phyloP scores from a whole-genome alignment of 495 filamentous ascomycete species.

The Aspergillus indologenus region DNA sequence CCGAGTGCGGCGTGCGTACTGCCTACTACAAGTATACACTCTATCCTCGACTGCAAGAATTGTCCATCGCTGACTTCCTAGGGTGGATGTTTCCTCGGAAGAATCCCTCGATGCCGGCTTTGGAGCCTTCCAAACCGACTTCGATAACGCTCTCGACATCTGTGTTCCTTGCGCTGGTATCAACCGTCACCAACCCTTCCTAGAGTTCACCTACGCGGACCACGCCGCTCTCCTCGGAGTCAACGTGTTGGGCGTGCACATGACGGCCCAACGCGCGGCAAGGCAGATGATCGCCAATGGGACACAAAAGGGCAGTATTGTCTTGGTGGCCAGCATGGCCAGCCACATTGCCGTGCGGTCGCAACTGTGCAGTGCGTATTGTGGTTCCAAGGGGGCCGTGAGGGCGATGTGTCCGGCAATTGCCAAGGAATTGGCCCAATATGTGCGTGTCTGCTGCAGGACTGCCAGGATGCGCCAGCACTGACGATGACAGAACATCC shows the following conservation, averaged over 20 bases:
- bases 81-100: constrained; percentile 60
- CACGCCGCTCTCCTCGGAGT: constrained; percentile 39
- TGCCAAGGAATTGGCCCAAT: constrained; percentile 54
- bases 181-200: constrained; percentile 34
- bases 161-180: constrained; percentile 42
- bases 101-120: constrained; percentile 56
- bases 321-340: constrained; percentile 48
- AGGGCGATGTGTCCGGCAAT: constrained; percentile 64
- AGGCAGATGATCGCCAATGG: constrained; percentile 48
- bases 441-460: constrained; percentile 21
- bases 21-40: constrained; percentile 50
- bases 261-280: constrained; percentile 45
- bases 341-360: constrained; percentile 55
- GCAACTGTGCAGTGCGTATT: constrained; percentile 72
- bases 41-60: constrained; percentile 51
- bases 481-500: constrained; percentile 27
- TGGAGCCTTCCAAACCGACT: constrained; percentile 38
- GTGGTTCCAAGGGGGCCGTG: constrained; percentile 70
- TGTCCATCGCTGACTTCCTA: constrained; percentile 38
- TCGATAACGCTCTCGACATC: constrained; percentile 39
- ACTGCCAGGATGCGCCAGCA: not conserved
- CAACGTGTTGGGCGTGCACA: constrained; percentile 36
- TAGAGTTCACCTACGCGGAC: constrained; percentile 43
- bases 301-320: constrained; percentile 44
- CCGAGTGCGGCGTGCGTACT: constrained; percentile 32